These are phyloP conservation scores for Taphrina pruni DNA, from an alignment of 1,139 yeast genomes.

Conservation along the genomic window DNA sequence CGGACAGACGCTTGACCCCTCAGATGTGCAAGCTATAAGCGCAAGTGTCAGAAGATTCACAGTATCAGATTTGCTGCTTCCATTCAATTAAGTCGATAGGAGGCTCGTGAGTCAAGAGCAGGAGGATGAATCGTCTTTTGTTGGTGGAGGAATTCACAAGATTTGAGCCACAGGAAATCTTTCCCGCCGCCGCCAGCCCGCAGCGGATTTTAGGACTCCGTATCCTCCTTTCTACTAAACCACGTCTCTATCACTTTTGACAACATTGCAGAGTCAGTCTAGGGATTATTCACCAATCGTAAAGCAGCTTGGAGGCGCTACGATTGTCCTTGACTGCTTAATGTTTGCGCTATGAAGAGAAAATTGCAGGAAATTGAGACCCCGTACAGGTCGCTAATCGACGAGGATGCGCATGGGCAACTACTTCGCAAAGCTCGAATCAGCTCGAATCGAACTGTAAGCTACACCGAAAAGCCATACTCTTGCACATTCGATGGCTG, in stretches of 20 bases:
- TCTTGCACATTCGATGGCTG: conserved; percentile 57
- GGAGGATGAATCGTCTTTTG: neutral
- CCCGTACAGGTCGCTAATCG: neutral
- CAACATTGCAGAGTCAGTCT: no score
- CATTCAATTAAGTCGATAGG: neutral
- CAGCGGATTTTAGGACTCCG: neutral
- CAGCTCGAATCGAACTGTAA: neutral
- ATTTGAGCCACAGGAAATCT: conserved; percentile 12
- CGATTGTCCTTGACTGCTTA: no score
- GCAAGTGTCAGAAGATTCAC: neutral
- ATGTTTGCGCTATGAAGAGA: neutral
- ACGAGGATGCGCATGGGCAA: neutral
- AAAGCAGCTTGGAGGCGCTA: no score
- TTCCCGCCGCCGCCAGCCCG: conserved; percentile 9
- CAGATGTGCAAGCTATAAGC: neutral
- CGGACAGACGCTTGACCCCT: no score
- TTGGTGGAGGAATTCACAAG: conserved; percentile 5
- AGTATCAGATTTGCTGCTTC: no score
- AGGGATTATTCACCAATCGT: no score
- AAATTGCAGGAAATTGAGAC: neutral
- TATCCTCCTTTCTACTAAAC: no score
- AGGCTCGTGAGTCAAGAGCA: neutral
- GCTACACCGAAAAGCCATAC: neutral
- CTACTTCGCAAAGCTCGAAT: neutral
- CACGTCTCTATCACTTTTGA: neutral